Base-by-base conservation (phyloP, 1,139 yeast species). In the Taphrina populina region DNA sequence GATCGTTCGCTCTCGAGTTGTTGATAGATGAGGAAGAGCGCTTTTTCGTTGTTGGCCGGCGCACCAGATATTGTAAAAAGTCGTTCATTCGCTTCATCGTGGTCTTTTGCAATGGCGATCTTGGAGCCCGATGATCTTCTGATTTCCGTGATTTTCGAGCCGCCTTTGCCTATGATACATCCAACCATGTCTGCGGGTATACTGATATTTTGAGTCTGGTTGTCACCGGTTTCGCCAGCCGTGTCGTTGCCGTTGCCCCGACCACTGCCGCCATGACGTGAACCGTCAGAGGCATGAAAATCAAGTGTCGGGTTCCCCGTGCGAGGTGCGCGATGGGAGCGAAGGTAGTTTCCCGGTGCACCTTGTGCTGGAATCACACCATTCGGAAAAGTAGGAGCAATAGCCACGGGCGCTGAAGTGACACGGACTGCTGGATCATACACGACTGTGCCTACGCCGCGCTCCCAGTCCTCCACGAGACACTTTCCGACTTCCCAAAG, bases 141-240 rank as follows among this genome's bases (percentile, higher is more conserved):
- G 56, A 88, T 85, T 57, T 90, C 95, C 68, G 86, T 94, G 64
- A 88, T 87, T 71, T 95, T 79, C 43, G 86, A 74, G 43, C 96
- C 96, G 63, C 83, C 83, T 65, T 84, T 84, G 63, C 96, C 96
- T 65, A 88, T 87, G 58, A 88, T 76, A 52, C 95, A 94, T 46
- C 96, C 96, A 52, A 88, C 95, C 73, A 83, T 82, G 59, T 83
- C 88, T 63, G 85, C 83, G 36, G 95, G 88, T 67, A 88, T 84
- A 19, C 79, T 72, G 32, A 83, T 73, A 30, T 71, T 71, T 52
- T 73, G 76, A 7, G 73, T 67, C 19, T 30, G 26, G 41, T 39
- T 33, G 29, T 41, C 37, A 1, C 47, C 47, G 23, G 33, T 29
- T 7, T 13, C 34, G 19, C 20, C 26, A 8, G 44, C 45, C 11